Evolutionary conservation across 345 rosid species (phyloP).

Genomic region (Cardiospermum halicacabum): DNA sequence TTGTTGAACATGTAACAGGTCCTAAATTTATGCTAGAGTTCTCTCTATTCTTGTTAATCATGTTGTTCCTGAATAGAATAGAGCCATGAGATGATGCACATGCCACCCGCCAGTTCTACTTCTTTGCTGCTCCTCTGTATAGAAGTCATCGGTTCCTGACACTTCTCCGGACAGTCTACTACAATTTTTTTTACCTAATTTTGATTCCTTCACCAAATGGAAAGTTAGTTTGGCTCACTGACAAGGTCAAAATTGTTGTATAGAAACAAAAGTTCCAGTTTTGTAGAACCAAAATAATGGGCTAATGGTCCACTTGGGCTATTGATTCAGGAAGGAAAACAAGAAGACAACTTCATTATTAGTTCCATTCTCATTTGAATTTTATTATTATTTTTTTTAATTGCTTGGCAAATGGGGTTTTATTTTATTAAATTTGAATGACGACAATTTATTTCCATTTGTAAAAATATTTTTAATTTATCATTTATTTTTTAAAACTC

Average conservation of each 20-base stretch:
- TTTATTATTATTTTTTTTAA: too few species aligned
- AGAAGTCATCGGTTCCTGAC: constrained; percentile 1
- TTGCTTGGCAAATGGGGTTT: too few species aligned
- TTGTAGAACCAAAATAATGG: too few species aligned
- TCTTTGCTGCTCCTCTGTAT: neutral
- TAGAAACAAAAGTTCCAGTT: neutral
- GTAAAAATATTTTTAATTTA: too few species aligned
- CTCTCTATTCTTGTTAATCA: constrained; percentile 49
- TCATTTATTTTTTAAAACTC: too few species aligned
- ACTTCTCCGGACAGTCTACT: too few species aligned
- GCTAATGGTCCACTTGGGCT: too few species aligned
- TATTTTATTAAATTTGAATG: too few species aligned
- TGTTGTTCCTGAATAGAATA: constrained; percentile 56
- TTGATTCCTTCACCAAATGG: neutral
- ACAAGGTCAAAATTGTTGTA: constrained; percentile 7
- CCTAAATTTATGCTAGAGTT: constrained; percentile 56
- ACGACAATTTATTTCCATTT: too few species aligned
- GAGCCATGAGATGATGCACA: constrained; percentile 20
- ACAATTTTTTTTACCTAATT: neutral
- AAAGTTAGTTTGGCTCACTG: neutral
- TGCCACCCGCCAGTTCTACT: neutral
- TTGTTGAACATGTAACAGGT: constrained; percentile 27
- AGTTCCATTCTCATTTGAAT: too few species aligned
- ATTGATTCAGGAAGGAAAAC: too few species aligned
- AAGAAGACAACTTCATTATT: too few species aligned